These are phyloP conservation scores for Debaryomyces singareniensis DNA, from an alignment of 1,139 yeast genomes.

Conservation along the genomic window DNA sequence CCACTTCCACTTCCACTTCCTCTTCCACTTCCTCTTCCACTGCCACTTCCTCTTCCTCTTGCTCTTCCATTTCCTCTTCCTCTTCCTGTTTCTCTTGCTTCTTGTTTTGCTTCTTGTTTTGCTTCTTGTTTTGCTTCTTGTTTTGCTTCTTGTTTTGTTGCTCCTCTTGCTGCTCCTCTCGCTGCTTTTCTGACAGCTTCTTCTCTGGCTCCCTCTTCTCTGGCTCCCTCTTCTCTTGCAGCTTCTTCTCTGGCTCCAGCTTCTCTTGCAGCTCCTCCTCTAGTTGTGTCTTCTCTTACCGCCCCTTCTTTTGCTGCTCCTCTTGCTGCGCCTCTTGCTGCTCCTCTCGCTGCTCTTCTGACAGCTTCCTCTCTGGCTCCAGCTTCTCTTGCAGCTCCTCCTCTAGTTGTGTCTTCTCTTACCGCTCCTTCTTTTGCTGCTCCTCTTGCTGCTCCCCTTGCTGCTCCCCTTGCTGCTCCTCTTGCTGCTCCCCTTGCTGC, in stretches of 20 bases:
- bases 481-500: too few species aligned
- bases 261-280: too few species aligned
- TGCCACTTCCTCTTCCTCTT: conserved; percentile 5
- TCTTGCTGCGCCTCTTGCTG: too few species aligned
- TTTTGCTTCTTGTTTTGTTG: too few species aligned
- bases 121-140: too few species aligned
- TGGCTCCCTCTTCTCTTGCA: not conserved
- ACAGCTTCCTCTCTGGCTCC: not conserved
- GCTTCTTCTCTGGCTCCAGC: not conserved
- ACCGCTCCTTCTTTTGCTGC: not conserved
- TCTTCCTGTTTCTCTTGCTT: too few species aligned
- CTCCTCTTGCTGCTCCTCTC: too few species aligned
- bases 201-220: not conserved
- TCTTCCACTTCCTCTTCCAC: conserved; percentile 10
- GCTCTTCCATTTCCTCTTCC: conserved; percentile 3
- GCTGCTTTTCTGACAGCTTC: not conserved
- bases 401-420: not conserved
- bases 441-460: not conserved
- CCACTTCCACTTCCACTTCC: conserved; percentile 14
- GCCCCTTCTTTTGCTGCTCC: too few species aligned
- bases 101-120: too few species aligned
- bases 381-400: not conserved
- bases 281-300: too few species aligned
- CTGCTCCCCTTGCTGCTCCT: not conserved
- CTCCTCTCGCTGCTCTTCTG: too few species aligned